A percentile compares a stretch with the other conserved stretches of the same genome.
These are phyloP conservation scores for Suhomyces yuchorum DNA, from an alignment of 1,139 yeast species.

Conservation along the genomic window DNA sequence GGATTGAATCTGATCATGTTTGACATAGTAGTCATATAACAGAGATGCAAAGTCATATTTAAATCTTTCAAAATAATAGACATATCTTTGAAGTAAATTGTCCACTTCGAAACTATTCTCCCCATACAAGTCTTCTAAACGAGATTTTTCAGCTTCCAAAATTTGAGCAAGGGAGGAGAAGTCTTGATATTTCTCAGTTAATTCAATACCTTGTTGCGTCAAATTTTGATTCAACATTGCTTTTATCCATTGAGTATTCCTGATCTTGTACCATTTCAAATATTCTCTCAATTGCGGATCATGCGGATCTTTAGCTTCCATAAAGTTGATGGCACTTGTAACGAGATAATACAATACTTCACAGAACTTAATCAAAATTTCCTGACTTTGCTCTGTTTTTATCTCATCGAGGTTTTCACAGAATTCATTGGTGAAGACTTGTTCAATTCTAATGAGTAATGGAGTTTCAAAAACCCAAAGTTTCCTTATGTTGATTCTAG, in stretches of 20 bases:
- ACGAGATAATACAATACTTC: constrained; percentile 42
- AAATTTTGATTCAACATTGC: constrained; percentile 51
- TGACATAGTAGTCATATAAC: constrained; percentile 62
- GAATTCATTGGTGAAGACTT: constrained; percentile 28
- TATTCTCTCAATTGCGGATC: constrained; percentile 34
- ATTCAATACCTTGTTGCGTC: constrained; percentile 55
- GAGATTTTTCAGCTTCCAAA: constrained; percentile 54
- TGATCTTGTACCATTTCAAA: constrained; percentile 35
- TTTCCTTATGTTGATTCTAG: constrained; percentile 23
- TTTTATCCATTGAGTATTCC: constrained; percentile 53
- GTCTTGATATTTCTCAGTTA: constrained; percentile 70
- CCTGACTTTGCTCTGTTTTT: constrained; percentile 20
- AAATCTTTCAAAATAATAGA: constrained; percentile 58
- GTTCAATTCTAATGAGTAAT: constrained; percentile 35
- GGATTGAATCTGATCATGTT: constrained; percentile 53
- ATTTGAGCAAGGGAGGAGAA: constrained; percentile 66
- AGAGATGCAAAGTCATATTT: constrained; percentile 71
- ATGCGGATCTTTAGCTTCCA: constrained; percentile 28
- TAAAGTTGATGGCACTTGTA: constrained; percentile 39
- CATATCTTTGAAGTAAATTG: constrained; percentile 38
- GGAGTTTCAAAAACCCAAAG: constrained; percentile 47
- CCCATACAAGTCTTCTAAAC: constrained; percentile 30
- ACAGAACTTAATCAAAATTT: constrained; percentile 28
- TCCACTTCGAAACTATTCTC: constrained; percentile 19
- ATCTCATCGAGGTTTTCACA: constrained; percentile 14